Percentiles rank a stretch among this genome's conserved stretches.
Conservation (phyloP, 2,329 filamentous ascomycete species). For the Zasmidium cellare region DNA sequence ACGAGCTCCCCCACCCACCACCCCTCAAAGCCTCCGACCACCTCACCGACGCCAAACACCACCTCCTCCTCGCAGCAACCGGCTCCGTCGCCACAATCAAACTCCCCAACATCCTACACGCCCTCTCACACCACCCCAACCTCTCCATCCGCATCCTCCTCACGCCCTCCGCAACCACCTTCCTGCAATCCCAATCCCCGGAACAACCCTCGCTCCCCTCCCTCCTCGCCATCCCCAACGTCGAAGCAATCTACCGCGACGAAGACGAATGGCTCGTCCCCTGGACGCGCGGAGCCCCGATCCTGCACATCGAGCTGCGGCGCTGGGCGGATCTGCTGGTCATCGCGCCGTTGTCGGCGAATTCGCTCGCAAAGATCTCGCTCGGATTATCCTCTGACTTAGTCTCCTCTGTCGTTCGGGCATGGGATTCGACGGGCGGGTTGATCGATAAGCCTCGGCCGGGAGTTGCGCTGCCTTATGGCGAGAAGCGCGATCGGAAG, state of each 20-base stretch:
- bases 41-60: conserved; percentile 53
- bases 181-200: conserved; percentile 70
- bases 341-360: conserved; percentile 79
- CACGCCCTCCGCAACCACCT: conserved; percentile 70
- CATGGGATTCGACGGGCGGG: conserved; percentile 80
- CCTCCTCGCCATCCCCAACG: conserved; percentile 63
- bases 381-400: conserved; percentile 77
- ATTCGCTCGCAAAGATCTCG: conserved; percentile 80
- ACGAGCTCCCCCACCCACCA: conserved; percentile 9
- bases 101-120: conserved; percentile 50
- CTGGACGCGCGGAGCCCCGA: conserved; percentile 76
- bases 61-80: conserved; percentile 66
- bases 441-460: conserved; percentile 49
- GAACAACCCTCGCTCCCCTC: conserved; percentile 72
- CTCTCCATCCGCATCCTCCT: conserved; percentile 85
- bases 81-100: conserved; percentile 90
- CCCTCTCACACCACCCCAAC: conserved; percentile 53
- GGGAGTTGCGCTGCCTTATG: conserved; percentile 23
- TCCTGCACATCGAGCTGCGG: conserved; percentile 87
- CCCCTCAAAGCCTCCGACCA: conserved; percentile 37
- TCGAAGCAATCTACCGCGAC: conserved; percentile 80
- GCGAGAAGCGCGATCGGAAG: conserved; percentile 41
- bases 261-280: conserved; percentile 80
- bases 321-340: conserved; percentile 79
- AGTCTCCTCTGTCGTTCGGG: conserved; percentile 70